phyloP scores from a whole-genome alignment of 2,329 filamentous ascomycete genomes.

The Clonostachys sp. region DNA sequence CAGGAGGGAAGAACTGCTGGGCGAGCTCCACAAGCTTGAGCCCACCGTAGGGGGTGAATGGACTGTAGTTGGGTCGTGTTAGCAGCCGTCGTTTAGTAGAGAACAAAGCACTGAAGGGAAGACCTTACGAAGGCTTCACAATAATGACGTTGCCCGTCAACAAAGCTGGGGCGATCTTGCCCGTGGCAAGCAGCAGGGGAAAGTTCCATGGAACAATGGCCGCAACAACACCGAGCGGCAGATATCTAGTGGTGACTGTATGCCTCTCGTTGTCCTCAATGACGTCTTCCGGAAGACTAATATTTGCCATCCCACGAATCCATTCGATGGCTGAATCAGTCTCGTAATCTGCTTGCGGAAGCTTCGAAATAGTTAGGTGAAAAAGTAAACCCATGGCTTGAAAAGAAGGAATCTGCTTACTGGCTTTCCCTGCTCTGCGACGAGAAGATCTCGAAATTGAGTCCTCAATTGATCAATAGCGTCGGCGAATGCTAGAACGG shows the following conservation, averaged over 20 bases:
- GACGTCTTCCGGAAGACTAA: conserved; percentile 10
- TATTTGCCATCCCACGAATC: conserved; percentile 16
- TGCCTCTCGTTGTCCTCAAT: conserved; percentile 20
- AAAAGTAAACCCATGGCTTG: too few species aligned
- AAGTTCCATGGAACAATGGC: conserved; percentile 57
- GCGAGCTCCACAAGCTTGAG: conserved; percentile 59
- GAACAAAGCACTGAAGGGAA: too few species aligned
- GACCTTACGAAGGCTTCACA: conserved; percentile 41
- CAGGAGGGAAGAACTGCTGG: conserved; percentile 46
- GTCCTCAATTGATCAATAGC: not conserved
- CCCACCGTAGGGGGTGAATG: conserved; percentile 51
- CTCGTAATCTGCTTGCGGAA: not conserved
- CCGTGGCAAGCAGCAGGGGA: conserved; percentile 43
- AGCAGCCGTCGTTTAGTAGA: too few species aligned
- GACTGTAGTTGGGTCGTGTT: conserved; percentile 8
- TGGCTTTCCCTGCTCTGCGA: conserved; percentile 4
- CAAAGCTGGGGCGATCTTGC: conserved; percentile 53
- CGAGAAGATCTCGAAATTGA: conserved; percentile 1
- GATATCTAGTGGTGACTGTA: conserved; percentile 4
- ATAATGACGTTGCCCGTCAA: conserved; percentile 52
- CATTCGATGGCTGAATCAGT: conserved; percentile 5
- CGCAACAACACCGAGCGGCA: conserved; percentile 51
- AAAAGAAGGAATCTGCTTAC: not conserved
- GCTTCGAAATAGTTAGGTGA: too few species aligned
- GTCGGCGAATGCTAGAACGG: conserved; percentile 1